Evolutionary conservation across 306 rosid species (phyloP).

Genomic region (Biancaea sappan): DNA sequence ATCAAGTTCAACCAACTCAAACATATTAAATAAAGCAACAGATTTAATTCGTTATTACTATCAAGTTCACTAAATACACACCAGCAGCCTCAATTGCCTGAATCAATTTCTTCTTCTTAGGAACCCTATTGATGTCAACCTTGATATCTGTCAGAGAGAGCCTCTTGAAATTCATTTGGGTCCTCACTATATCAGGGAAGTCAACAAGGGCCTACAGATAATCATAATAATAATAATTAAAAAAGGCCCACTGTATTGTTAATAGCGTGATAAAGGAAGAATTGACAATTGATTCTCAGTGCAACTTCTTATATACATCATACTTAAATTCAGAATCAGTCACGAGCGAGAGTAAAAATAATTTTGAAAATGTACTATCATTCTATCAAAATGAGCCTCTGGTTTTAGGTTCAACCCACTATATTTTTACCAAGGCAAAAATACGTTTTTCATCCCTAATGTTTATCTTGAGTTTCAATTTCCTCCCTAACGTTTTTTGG

Average conservation of each 20-base stretch:
- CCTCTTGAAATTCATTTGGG: slow-evolving; percentile 60
- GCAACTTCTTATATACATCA: not conserved
- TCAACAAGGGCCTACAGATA: slow-evolving; percentile 51
- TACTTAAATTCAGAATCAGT: not conserved
- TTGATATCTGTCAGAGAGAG: slow-evolving; percentile 56
- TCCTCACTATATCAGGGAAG: slow-evolving; percentile 56
- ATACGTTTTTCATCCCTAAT: too few relatives aligned
- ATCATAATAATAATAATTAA: too few relatives aligned
- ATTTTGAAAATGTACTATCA: not conserved
- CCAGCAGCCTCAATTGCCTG: slow-evolving; percentile 57
- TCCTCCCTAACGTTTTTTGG: too few relatives aligned
- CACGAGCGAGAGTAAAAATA: not conserved
- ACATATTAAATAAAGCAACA: not conserved
- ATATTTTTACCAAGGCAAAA: not conserved
- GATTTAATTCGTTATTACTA: not conserved
- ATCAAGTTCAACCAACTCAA: not conserved
- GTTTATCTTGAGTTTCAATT: too few relatives aligned
- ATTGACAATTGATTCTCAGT: not conserved
- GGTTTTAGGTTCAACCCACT: not conserved
- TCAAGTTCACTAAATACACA: not conserved
- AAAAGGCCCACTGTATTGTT: not conserved
- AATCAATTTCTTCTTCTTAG: slow-evolving; percentile 52
- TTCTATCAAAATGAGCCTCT: not conserved
- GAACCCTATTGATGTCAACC: slow-evolving; percentile 52
- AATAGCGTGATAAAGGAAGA: too few relatives aligned